Base-by-base conservation (phyloP, 2,329 filamentous ascomycete genomes). In the Orbilia quercus region DNA sequence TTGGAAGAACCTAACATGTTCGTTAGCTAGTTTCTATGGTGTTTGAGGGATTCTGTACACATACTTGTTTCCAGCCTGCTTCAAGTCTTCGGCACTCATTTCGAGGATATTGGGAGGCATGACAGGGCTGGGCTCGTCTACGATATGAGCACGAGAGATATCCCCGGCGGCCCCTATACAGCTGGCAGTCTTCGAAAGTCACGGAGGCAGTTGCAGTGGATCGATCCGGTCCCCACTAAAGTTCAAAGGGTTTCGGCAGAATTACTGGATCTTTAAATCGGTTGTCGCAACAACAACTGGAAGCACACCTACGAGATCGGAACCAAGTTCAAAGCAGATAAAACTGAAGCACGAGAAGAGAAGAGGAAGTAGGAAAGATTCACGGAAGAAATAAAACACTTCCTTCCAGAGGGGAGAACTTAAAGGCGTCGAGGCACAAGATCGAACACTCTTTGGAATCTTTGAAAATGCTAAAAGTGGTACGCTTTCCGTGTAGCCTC, bases 1-100 rank as follows among this genome's bases (percentile, higher is more conserved):
- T 74, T 86, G 84, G 81, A 90, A 94, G 78, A 84, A 85, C 57
- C 82, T 83, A 80, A 91, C 91, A 75, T 81, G 31, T 79, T 79
- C 0, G 12, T n/a, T n/a, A n/a, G n/a, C n/a, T n/a, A n/a, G n/a
- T n/a, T n/a, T n/a, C n/a, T n/a, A n/a, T n/a, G n/a, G n/a, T n/a
- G n/a, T n/a, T n/a, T n/a, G n/a, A n/a, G n/a, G n/a, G n/a, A n/a
- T n/a, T n/a, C n/a, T 28, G 22, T 63, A 48, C 28, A 57, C 76
- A 74, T 75, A 77, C 76, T 40, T 63, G 67, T 77, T 77, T 20
- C 76, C 76, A 51, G 75, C 59, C 16, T 65, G 63, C 51, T 75
- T 77, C 42, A 77, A 38, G 25, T 77, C 76, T 20, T 77, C 76
- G 22, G 76, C 76, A 34, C 57, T 75, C 60, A 74, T 75, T 58